Conservation (phyloP, 208 protist species). For the Leishmania gerbilli region DNA sequence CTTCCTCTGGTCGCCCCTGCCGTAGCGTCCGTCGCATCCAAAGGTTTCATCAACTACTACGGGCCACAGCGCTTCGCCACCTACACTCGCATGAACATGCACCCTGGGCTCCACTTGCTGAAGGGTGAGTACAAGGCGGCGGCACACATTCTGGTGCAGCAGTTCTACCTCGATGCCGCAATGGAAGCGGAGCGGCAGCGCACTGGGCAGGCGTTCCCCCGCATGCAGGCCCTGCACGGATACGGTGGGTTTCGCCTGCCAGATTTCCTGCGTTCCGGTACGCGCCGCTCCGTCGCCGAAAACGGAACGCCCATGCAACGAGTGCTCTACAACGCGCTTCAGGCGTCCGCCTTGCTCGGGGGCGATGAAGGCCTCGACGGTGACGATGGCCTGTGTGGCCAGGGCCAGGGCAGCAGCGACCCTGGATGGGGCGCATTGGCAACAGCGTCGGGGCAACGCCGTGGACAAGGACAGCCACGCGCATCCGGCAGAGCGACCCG, state of each 20-base stretch:
- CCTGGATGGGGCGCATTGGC: background rate
- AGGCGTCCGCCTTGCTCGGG: conserved; percentile 56
- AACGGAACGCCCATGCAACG: conserved; percentile 77
- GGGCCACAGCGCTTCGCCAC: conserved; percentile 72
- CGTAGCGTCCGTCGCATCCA: conserved; percentile 53
- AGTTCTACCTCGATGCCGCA: conserved; percentile 83
- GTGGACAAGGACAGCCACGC: background rate
- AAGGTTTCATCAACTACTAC: conserved; percentile 93
- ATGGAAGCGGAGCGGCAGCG: conserved; percentile 62
- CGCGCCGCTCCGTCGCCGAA: conserved; percentile 53
- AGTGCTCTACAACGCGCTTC: conserved; percentile 80
- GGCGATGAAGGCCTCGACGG: conserved; percentile 24
- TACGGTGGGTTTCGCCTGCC: conserved; percentile 48
- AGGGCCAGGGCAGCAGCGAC: background rate
- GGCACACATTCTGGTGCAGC: conserved; percentile 86
- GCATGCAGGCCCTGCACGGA: conserved; percentile 40
- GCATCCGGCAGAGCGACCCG: background rate
- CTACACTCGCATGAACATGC: conserved; percentile 86
- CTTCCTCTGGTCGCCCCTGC: conserved; percentile 66
- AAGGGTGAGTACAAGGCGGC: conserved; percentile 84
- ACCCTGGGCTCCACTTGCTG: conserved; percentile 83
- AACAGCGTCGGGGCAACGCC: background rate
- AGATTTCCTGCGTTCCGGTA: conserved; percentile 42
- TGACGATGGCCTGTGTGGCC: background rate
- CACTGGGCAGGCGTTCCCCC: conserved; percentile 48